Percentiles rank a stretch among this genome's conserved stretches.
Conservation (phyloP, 306 rosid species). For the Cicer yamashitae region DNA sequence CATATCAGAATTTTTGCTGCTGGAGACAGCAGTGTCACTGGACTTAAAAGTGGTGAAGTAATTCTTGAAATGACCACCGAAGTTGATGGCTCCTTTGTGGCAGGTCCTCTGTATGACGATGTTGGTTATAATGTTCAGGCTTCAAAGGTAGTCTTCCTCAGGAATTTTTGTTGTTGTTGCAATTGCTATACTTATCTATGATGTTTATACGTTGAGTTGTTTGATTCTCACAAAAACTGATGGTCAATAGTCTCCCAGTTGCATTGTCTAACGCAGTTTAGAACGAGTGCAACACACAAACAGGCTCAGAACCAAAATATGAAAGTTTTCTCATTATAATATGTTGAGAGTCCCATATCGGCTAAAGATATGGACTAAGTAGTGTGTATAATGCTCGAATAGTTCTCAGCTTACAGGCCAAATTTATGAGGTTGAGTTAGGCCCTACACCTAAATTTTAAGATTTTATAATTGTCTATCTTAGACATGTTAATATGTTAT, state of each 20-base stretch:
- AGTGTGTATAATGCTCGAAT: background rate
- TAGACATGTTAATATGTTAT: slow-evolving; percentile 2
- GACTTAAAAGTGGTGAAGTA: slow-evolving; percentile 70
- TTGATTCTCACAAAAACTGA: slow-evolving; percentile 12
- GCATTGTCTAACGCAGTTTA: slow-evolving; percentile 27
- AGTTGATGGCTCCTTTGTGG: slow-evolving; percentile 74
- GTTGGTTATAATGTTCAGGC: slow-evolving; percentile 78
- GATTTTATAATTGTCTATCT: slow-evolving; percentile 16
- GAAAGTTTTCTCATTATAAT: slow-evolving; percentile 2
- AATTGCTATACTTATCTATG: slow-evolving; percentile 27
- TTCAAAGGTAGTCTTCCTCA: slow-evolving; percentile 64
- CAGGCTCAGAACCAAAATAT: slow-evolving; percentile 12
- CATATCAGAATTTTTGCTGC: slow-evolving; percentile 75
- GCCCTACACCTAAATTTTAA: slow-evolving; percentile 3
- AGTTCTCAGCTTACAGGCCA: background rate
- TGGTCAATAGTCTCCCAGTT: slow-evolving; percentile 31
- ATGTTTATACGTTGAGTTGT: slow-evolving; percentile 15
- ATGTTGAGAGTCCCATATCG: background rate
- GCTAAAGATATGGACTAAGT: background rate
- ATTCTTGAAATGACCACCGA: slow-evolving; percentile 82
- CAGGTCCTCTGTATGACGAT: slow-evolving; percentile 92
- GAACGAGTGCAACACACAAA: background rate
- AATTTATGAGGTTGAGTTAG: background rate
- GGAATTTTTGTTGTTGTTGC: background rate
- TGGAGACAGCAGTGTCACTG: slow-evolving; percentile 72